phyloP scores from a whole-genome alignment of 1,284 basidiomycete species.

The Trichosporon inkin region DNA sequence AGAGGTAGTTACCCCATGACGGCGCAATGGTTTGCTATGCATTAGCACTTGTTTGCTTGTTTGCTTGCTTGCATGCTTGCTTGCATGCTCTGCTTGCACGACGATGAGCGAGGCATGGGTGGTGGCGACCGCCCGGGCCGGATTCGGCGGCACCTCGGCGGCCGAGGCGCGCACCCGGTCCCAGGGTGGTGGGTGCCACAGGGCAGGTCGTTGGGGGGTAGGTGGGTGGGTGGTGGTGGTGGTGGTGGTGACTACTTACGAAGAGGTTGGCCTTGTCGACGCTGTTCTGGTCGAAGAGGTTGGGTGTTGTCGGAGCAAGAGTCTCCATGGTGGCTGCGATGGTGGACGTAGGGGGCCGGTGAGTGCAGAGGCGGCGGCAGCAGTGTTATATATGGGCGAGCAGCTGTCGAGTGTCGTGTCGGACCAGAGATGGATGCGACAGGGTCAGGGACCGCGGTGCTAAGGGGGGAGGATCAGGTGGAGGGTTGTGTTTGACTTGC shows the following conservation, averaged over 20 bases:
- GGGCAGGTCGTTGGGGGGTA: background rate
- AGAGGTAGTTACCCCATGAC: conserved; percentile 45
- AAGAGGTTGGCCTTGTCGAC: conserved; percentile 8
- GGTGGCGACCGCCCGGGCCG: background rate
- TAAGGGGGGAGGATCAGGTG: background rate
- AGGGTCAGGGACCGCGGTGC: background rate
- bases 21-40: conserved; percentile 26
- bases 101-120: background rate
- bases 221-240: no score
- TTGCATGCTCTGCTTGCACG: background rate
- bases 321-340: background rate
- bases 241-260: background rate
- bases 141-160: background rate
- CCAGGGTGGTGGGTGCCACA: background rate
- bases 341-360: background rate
- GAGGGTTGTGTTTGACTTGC: background rate
- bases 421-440: no score
- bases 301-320: background rate
- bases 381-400: background rate
- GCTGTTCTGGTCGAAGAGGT: conserved; percentile 1
- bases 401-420: no score
- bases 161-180: background rate
- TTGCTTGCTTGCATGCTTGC: background rate
- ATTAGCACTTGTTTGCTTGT: background rate
- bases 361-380: background rate